A percentile compares a stretch with the other conserved stretches of the same genome.
These are phyloP conservation scores for Tillandsia leiboldiana DNA, from an alignment of 176 grass and related monocot species.

Conservation along the genomic window DNA sequence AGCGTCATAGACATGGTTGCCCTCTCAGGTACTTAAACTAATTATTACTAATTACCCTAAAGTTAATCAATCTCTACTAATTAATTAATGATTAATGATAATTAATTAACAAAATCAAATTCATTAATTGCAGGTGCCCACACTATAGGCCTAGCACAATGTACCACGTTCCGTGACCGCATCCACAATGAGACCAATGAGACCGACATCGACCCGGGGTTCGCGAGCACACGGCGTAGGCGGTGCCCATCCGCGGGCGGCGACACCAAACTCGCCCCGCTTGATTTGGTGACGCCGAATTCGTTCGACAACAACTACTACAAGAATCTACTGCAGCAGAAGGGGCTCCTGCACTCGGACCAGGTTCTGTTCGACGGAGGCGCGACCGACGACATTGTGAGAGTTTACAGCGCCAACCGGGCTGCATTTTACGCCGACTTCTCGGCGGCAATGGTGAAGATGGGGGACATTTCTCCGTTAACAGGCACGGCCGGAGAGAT, in stretches of 20 bases:
- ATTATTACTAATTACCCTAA: no score
- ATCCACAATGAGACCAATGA: no score
- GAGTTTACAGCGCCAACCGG: not conserved
- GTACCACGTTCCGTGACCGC: not conserved
- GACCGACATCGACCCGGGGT: constrained; percentile 4
- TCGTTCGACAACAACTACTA: constrained; percentile 54
- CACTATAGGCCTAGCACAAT: constrained; percentile 24
- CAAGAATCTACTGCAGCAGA: constrained; percentile 24
- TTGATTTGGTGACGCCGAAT: constrained; percentile 8
- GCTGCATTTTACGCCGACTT: not conserved
- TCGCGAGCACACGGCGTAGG: not conserved
- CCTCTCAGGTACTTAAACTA: no score
- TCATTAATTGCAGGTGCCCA: constrained; percentile 4
- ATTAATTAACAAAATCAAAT: no score
- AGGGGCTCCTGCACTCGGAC: constrained; percentile 47
- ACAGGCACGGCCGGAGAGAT: not conserved
- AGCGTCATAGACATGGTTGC: no score
- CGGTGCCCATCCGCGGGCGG: not conserved
- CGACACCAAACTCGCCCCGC: constrained; percentile 2
- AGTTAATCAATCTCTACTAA: no score
- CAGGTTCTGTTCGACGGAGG: constrained; percentile 39
- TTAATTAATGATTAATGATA: no score
- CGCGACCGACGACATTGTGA: not conserved
- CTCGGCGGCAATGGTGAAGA: not conserved
- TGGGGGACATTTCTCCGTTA: not conserved